These are phyloP conservation scores for Forsythia suspensa DNA, from an alignment of 257 asterid species.

Conservation along the genomic window DNA sequence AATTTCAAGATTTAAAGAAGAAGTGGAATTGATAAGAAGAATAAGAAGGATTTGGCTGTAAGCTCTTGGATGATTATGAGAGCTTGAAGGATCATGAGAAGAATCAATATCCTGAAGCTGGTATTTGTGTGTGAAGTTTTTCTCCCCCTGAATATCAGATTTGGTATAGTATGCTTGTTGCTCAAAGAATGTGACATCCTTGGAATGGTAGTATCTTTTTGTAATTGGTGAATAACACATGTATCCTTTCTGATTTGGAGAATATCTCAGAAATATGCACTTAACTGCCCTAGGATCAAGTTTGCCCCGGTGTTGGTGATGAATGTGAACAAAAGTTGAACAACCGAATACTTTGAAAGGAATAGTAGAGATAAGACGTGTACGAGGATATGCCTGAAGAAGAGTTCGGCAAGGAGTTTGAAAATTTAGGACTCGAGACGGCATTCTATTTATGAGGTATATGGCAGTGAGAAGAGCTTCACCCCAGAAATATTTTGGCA, in stretches of 20 bases:
- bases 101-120: no score
- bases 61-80: no score
- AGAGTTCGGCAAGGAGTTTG: no score
- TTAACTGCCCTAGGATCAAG: not conserved
- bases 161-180: not conserved
- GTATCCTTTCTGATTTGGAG: not conserved
- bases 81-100: no score
- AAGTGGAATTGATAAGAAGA: no score
- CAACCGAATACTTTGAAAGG: not conserved
- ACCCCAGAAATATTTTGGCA: not conserved
- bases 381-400: no score
- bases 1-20: no score
- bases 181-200: conserved; percentile 9
- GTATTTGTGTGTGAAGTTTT: no score
- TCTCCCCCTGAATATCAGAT: no score
- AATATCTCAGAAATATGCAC: not conserved
- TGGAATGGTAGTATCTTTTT: not conserved
- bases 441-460: not conserved
- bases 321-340: not conserved
- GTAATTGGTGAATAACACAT: conserved; percentile 6
- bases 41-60: not conserved
- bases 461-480: not conserved
- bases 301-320: not conserved
- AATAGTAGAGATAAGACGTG: not conserved
- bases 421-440: no score